Evolutionary conservation across 805 yeast species (phyloP).

Genomic region (Candida adriatica): DNA sequence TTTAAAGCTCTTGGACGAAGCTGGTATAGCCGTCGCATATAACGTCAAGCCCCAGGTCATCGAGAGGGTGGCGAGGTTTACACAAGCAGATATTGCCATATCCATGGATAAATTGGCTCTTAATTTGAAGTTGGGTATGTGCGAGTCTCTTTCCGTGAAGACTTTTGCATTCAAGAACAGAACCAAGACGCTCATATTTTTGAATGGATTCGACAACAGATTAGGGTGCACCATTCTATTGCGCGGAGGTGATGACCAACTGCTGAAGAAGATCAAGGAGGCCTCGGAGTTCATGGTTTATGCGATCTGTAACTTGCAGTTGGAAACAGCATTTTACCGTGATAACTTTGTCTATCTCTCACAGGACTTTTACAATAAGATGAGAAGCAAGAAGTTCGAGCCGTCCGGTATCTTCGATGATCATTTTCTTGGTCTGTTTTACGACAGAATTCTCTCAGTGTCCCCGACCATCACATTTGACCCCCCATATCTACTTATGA

Average conservation of each 20-base stretch:
- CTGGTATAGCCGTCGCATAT: conserved; percentile 75
- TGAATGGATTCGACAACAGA: conserved; percentile 67
- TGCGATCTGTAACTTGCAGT: conserved; percentile 66
- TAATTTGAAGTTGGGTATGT: conserved; percentile 65
- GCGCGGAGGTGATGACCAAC: conserved; percentile 68
- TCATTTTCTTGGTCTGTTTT: conserved; percentile 33
- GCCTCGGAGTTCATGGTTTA: conserved; percentile 77
- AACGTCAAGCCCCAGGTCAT: conserved; percentile 78
- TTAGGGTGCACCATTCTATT: conserved; percentile 81
- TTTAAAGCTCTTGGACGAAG: conserved; percentile 56
- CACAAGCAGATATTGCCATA: conserved; percentile 78
- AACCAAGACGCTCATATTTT: conserved; percentile 67
- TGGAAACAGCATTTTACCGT: conserved; percentile 69
- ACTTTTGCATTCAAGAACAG: conserved; percentile 50
- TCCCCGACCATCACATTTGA: conserved; percentile 81
- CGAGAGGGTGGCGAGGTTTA: conserved; percentile 67
- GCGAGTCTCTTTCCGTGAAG: conserved; percentile 65
- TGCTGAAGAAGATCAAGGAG: conserved; percentile 61
- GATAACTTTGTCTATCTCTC: conserved; percentile 58
- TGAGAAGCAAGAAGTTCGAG: conserved; percentile 12
- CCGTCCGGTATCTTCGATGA: conserved; percentile 24
- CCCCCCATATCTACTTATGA: conserved; percentile 54
- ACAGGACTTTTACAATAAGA: conserved; percentile 27
- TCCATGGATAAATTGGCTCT: conserved; percentile 81
- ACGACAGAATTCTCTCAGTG: conserved; percentile 57